Evolutionary conservation across 805 yeast genomes (phyloP), one percentile per base, ranked within the genome.

Genomic region (Candida sphagnicola): DNA sequence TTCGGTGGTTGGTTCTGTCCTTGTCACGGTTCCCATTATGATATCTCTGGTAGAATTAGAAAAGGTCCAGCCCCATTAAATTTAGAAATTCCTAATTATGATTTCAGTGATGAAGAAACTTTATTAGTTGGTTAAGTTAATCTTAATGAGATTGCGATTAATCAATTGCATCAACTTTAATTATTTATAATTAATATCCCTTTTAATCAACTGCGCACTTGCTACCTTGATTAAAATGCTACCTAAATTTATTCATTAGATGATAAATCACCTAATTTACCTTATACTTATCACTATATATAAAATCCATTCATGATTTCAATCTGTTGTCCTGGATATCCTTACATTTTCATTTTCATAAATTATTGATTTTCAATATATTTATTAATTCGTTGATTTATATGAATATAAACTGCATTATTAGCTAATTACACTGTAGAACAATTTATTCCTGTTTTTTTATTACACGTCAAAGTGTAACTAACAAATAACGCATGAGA

Each of bases 1-100:
- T 93, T 79, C 57, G 98, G 97, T 67, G 99, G 99, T 67, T 93
- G 99, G 99, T 93, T 93, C 91, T 93, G 99, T 73, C 99, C 99
- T 51, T 93, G 99, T 77, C 99, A 95, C 78, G 99, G 99, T 80
- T 91, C 98, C 63, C 99, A 95, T 72, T 93, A 93, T 73, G 99
- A 93, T 74, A 95, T 95, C 74, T 90, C 97, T 49, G 99, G 99
- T 70, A 91, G 99, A 83, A 91, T 93, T 66, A 88, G 99, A 82
- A 91, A 81, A 76, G 99, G 99, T 56, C 99, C 99, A 56, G 99
- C 99, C 64, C 99, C 99, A 62, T 80, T 88, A 70, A 93, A 93
- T 78, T 80, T 93, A 75, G 99, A 93, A 77, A 77, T 93, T 57
- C 99, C 99, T 56, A 75, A 78, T 56, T 93, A 93, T 67, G 87